Percentiles rank a stretch among this genome's conserved stretches.
Conservation (phyloP, 139 green algal genomes). For the Yamagishiella unicocca region DNA sequence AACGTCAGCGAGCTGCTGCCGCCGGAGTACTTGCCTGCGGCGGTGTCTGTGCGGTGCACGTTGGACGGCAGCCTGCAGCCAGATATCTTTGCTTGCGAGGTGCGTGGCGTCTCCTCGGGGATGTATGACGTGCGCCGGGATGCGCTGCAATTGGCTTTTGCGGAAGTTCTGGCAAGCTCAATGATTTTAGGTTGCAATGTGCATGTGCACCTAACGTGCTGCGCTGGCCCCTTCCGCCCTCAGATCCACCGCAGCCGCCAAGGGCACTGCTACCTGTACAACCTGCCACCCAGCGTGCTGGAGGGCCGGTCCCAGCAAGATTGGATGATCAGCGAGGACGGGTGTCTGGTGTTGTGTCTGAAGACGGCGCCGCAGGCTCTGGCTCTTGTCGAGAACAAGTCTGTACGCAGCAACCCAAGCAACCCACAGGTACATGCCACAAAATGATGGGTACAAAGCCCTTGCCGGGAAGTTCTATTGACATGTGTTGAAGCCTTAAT, state of each 20-base stretch:
- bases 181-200: no score
- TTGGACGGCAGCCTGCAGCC: constrained; percentile 19
- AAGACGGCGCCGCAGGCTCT: neutral
- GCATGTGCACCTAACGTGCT: no score
- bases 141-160: no score
- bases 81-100: constrained; percentile 14
- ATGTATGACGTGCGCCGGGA: no score
- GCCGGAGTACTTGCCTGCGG: constrained; percentile 29
- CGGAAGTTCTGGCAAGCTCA: no score
- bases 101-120: no score
- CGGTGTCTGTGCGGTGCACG: constrained; percentile 21
- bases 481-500: no score
- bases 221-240: neutral
- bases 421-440: neutral
- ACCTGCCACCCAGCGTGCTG: constrained; percentile 27
- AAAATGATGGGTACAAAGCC: no score
- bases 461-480: neutral
- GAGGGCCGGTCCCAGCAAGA: constrained; percentile 31
- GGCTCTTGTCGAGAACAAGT: neutral
- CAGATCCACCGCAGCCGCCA: constrained; percentile 28
- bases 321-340: constrained; percentile 47
- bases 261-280: constrained; percentile 38
- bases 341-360: constrained; percentile 42
- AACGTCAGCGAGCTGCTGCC: constrained; percentile 40
- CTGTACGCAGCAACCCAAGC: constrained; percentile 12